phyloP scores from a whole-genome alignment of 2,329 filamentous ascomycete genomes.

The Aspergillus sp. region DNA sequence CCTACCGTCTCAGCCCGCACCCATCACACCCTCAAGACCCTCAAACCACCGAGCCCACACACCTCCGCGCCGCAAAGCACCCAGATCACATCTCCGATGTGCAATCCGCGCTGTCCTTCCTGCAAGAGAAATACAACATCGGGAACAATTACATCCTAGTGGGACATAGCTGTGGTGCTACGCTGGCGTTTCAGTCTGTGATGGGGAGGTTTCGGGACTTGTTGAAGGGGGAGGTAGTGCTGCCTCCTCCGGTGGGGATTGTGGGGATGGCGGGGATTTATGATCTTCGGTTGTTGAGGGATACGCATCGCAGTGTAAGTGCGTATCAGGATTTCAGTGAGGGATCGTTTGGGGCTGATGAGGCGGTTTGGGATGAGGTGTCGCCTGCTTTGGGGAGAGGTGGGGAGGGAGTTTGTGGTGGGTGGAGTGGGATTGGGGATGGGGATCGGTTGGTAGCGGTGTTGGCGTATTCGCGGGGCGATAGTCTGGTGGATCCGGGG shows the following conservation, averaged over 20 bases:
- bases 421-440: constrained; percentile 27
- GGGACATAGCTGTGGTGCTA: constrained; percentile 52
- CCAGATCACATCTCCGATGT: constrained; percentile 50
- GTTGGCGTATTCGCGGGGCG: constrained; percentile 44
- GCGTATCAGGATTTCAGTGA: constrained; percentile 44
- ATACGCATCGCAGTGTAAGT: constrained; percentile 32
- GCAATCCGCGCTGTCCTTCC: constrained; percentile 39
- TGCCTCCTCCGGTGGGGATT: constrained; percentile 25
- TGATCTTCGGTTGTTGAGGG: constrained; percentile 41
- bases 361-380: constrained; percentile 39
- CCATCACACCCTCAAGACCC: constrained; percentile 42
- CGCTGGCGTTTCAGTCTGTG: constrained; percentile 47
- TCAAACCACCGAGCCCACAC: constrained; percentile 25
- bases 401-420: constrained; percentile 28
- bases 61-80: constrained; percentile 42
- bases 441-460: constrained; percentile 32
- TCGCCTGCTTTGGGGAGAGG: constrained; percentile 41
- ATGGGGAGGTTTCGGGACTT: constrained; percentile 34
- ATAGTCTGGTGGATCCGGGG: constrained; percentile 42
- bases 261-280: constrained; percentile 50
- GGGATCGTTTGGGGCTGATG: constrained; percentile 45
- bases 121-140: constrained; percentile 45
- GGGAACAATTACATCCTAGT: constrained; percentile 45
- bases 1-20: constrained; percentile 50
- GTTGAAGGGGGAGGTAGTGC: background rate